A percentile compares a stretch with the other conserved stretches of the same genome.
Evolutionary conservation across 768 basidiomycete species (phyloP).

Genomic region (Crucibulum laeve): DNA sequence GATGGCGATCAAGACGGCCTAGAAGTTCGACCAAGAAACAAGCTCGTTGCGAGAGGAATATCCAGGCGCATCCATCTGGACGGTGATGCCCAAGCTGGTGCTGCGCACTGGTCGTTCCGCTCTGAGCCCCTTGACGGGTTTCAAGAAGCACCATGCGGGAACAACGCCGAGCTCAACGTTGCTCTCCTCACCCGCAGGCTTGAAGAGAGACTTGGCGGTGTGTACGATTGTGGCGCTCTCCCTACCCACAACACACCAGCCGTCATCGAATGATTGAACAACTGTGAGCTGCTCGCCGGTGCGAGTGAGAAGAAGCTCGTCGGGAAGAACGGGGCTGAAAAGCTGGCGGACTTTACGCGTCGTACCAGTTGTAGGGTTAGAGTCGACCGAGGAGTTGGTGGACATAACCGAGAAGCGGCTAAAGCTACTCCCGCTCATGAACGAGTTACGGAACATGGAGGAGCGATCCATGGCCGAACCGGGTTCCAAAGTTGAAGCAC

Average conservation of each 20-base stretch:
- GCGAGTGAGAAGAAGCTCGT: conserved; percentile 56
- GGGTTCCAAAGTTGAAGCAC: conserved; percentile 12
- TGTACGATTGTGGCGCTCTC: conserved; percentile 30
- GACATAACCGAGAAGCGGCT: conserved; percentile 39
- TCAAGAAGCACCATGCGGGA: conserved; percentile 75
- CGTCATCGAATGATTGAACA: conserved; percentile 69
- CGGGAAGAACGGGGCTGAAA: conserved; percentile 68
- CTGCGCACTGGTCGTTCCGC: conserved; percentile 64
- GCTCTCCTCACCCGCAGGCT: conserved; percentile 21
- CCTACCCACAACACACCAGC: conserved; percentile 73
- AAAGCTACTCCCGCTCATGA: conserved; percentile 18
- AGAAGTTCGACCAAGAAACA: conserved; percentile 74
- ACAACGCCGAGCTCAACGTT: conserved; percentile 67
- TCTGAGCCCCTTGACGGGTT: conserved; percentile 52
- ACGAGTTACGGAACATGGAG: conserved; percentile 24
- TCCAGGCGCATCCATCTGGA: conserved; percentile 41
- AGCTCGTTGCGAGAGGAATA: conserved; percentile 42
- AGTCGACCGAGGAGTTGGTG: conserved; percentile 28
- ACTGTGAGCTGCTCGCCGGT: conserved; percentile 59
- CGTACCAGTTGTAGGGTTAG: conserved; percentile 25
- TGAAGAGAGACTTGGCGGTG: conserved; percentile 36
- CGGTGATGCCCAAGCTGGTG: conserved; percentile 58
- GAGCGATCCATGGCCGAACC: conserved; percentile 11
- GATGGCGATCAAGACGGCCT: conserved; percentile 1
- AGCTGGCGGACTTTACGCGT: conserved; percentile 57